Percentiles rank a stretch among this genome's conserved stretches.
These are phyloP conservation scores for Westerdykella sp. DNA, from an alignment of 2,329 filamentous ascomycete species.

Conservation along the genomic window DNA sequence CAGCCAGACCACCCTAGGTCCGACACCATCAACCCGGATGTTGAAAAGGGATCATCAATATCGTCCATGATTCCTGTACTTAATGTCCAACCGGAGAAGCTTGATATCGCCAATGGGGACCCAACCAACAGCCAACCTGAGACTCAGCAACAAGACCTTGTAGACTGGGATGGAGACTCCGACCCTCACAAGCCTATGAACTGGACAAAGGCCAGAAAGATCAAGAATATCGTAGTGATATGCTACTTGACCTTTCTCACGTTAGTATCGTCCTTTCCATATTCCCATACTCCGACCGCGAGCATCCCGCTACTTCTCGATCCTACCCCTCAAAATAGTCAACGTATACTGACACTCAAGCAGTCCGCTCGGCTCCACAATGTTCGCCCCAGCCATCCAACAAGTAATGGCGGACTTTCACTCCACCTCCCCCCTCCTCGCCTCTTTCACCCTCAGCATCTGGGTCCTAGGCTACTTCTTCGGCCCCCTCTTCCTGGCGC, in stretches of 20 bases:
- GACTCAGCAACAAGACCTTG: neutral
- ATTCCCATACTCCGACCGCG: conserved; percentile 20
- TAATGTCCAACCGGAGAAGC: neutral
- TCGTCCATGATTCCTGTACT: neutral
- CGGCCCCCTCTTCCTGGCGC: too few species aligned
- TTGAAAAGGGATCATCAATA: neutral
- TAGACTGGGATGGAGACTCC: conserved; percentile 11
- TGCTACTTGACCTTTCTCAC: conserved; percentile 24
- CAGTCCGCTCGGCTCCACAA: too few species aligned
- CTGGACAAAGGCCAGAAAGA: conserved; percentile 17
- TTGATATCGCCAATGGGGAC: too few species aligned
- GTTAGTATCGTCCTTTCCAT: conserved; percentile 17
- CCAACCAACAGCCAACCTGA: neutral
- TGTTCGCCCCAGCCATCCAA: too few species aligned
- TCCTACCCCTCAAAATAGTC: too few species aligned
- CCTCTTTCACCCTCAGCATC: too few species aligned
- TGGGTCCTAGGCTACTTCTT: too few species aligned
- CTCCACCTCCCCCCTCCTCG: too few species aligned
- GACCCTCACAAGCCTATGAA: conserved; percentile 28
- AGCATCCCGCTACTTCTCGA: too few species aligned
- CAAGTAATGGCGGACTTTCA: too few species aligned
- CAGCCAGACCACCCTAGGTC: too few species aligned
- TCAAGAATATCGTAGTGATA: conserved; percentile 18
- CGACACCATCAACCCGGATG: neutral
- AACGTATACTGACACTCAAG: too few species aligned